Base-by-base conservation (phyloP, 495 filamentous ascomycete genomes). In the Melanomma pulvis-pyrius region DNA sequence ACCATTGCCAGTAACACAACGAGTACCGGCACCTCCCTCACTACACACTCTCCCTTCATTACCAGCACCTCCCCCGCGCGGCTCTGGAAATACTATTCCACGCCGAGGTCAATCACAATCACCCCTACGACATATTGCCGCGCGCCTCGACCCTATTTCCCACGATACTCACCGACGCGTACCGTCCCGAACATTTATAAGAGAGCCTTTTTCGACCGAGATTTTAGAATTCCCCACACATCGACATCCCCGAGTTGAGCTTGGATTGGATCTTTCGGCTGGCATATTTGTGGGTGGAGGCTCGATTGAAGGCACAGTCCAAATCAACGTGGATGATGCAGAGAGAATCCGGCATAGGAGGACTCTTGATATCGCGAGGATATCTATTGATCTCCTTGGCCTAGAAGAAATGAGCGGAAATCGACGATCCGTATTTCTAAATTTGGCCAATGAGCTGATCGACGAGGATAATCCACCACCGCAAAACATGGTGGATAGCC, bases 311-410 rank as follows among this genome's bases (percentile, higher is more conserved):
- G 77, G 77, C 47, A 68, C 63, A 47, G 74, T 77, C n/a, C 73
- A 68, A 34, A 69, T 78, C 39, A 71, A 52, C 9, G 65, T 78
- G n/a, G 72, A 76, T 28, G 76, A 78, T 46, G 66, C 73, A 13
- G 75, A 77, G 56, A 56, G 75, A 34, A 36, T 69, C 44, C 61
- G 74, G 25, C 69, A 74, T 34, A 68, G 65, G 21, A 62, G 70
- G 32, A 61, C 68, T 4, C 59, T 79, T 12, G 72, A 74, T 26
- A 67, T 86, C 39, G 76, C 73, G 12, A 68, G 79, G 47, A 75
- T 86, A 13, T 79, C 76, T 7, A 73, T 84, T 50, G 82, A 80
- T 67, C 69, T 86, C 19, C 57, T 84, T 49, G 84, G 84, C 0
- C 72, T 83, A 48, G 81, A 84, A 74, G 84, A 85, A 70, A 70